These are phyloP conservation scores for Linnemannia hyalina DNA, from an alignment of 192 early-diverging fungal species.

Conservation along the genomic window DNA sequence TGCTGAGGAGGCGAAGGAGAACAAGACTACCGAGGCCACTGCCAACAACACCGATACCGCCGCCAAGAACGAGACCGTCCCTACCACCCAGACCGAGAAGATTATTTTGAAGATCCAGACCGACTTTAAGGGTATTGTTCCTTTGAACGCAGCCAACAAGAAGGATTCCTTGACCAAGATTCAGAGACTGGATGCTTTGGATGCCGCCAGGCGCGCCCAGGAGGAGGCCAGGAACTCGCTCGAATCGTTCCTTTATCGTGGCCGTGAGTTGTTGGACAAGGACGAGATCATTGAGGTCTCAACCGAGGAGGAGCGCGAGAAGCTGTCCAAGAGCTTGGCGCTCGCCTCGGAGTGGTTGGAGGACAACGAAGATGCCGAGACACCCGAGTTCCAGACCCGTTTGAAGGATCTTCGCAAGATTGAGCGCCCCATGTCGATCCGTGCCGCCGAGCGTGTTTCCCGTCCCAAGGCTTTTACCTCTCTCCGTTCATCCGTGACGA, in stretches of 20 bases:
- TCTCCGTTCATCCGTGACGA: constrained; percentile 47
- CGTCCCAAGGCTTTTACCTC: constrained; percentile 61
- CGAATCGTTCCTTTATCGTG: constrained; percentile 91
- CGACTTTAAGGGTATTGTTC: constrained; percentile 66
- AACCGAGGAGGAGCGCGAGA: constrained; percentile 78
- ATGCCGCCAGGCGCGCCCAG: constrained; percentile 75
- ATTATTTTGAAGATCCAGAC: constrained; percentile 73
- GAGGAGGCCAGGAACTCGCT: constrained; percentile 91
- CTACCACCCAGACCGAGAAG: constrained; percentile 60
- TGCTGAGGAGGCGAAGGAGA: constrained; percentile 24
- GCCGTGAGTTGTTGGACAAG: constrained; percentile 86
- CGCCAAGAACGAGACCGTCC: constrained; percentile 50
- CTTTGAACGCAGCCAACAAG: constrained; percentile 60
- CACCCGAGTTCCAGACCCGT: constrained; percentile 66
- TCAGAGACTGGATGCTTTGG: constrained; percentile 67
- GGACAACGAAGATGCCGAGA: constrained; percentile 81
- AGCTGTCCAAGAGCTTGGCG: constrained; percentile 67
- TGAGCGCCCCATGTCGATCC: constrained; percentile 62
- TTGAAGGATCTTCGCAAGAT: constrained; percentile 61
- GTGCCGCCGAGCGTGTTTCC: constrained; percentile 60
- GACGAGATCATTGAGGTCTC: constrained; percentile 77
- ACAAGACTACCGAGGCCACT: constrained; percentile 36
- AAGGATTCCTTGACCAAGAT: constrained; percentile 53
- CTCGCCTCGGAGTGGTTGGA: constrained; percentile 88
- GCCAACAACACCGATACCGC: constrained; percentile 28